Evolutionary conservation across 371 early-diverging fungal genomes (phyloP), one percentile per base, ranked within the genome.

Genomic region (Neoconidiobolus thromboides): DNA sequence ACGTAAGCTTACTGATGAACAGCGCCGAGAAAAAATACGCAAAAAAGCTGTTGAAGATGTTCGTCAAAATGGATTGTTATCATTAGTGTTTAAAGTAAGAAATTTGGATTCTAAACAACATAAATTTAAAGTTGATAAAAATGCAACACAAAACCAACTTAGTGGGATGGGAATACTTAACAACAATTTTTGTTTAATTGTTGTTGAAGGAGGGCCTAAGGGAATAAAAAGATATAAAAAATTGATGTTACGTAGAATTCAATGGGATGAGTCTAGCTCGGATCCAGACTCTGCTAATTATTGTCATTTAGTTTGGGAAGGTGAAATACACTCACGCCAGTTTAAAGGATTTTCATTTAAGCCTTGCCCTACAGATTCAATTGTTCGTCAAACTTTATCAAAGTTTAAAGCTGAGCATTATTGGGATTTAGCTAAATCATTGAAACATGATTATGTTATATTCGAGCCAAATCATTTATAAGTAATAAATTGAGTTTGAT

Each of bases 151-250:
- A 67, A 71, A 79, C 50, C 74, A 79, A 14, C 70, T 97, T 49
- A 87, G 89, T 0, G 98, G 96, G 0, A 71, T 78, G 4, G 88
- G 80, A 7, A 72, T 94, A 58, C 67, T 86, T 15, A 73, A 86
- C 66, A 77, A 81, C 0, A 80, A 78, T 6, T 78, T 82, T 63
- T 80, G 77, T 61, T 61, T 95, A 49, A 90, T 97, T 1, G 72
- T 93, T 52, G 96, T 91, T 1, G 98, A 97, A 71, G 98, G 96
- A 0, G 88, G 94, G 0, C 86, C 84, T 3, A 89, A 93, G 67
- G 78, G 80, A 9, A 78, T 95, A 64, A 85, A 85, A 61, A 79
- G 82, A 15, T 97, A 91, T 76, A 95, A 92, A 67, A 89, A 91
- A 65, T 73, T 97, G 26, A 89, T 97, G 95, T 71, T 93, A n/a